Conservation (phyloP, 1,139 yeast species). For the Scheffersomyces titani region DNA sequence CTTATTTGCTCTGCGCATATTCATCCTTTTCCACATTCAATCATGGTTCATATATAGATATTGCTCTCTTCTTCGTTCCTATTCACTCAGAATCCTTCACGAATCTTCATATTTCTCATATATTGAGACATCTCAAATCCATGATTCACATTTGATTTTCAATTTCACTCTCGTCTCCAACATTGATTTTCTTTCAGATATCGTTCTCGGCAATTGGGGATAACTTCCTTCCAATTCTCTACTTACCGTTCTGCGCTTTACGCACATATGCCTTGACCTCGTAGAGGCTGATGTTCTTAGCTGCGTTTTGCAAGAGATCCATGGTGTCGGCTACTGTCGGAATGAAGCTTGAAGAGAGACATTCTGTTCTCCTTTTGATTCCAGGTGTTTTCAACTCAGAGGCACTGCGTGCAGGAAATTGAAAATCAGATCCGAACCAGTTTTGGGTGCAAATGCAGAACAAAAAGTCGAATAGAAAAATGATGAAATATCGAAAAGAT, state of each 20-base stretch:
- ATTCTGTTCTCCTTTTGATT: neutral
- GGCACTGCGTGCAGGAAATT: neutral
- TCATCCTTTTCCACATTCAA: no score
- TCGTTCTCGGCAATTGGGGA: neutral
- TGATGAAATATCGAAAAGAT: no score
- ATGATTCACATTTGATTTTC: neutral
- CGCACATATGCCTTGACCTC: constrained; percentile 98
- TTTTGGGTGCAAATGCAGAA: neutral
- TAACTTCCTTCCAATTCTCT: neutral
- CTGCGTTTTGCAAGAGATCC: constrained; percentile 70
- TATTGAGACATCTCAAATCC: no score
- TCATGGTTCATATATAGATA: no score
- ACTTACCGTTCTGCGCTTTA: constrained; percentile 87
- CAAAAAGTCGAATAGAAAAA: no score
- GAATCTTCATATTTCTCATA: neutral
- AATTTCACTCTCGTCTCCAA: neutral
- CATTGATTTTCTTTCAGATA: neutral
- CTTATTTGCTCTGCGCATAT: no score
- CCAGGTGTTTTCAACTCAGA: neutral
- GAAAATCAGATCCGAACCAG: neutral
- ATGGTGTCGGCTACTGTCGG: constrained; percentile 23
- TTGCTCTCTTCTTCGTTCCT: neutral
- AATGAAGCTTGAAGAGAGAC: neutral
- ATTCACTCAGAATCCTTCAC: neutral
- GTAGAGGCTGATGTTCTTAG: constrained; percentile 82